Percentiles rank a stretch among this genome's conserved stretches.
phyloP scores from a whole-genome alignment of 306 rosid species.

The Rubus parviflorus region DNA sequence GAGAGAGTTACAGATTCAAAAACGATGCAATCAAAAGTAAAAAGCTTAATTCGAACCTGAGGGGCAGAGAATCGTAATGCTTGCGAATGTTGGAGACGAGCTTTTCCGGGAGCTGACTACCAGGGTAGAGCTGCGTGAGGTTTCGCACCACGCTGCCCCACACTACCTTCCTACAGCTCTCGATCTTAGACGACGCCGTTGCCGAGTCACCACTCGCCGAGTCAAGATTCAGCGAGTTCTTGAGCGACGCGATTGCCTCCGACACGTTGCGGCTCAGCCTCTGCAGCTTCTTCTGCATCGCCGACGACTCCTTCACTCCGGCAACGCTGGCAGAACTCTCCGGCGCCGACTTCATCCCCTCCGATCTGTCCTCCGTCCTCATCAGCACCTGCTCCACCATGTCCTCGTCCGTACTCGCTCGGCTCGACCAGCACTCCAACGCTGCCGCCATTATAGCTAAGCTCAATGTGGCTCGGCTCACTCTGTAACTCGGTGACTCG shows the following conservation, averaged over 20 bases:
- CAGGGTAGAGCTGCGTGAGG: conserved; percentile 81
- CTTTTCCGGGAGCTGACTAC: conserved; percentile 89
- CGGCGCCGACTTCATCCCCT: conserved; percentile 26
- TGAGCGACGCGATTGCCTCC: conserved; percentile 70
- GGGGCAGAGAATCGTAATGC: conserved; percentile 85
- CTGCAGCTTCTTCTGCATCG: conserved; percentile 73
- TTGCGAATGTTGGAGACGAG: conserved; percentile 80
- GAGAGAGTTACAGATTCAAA: no score
- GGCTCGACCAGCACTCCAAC: conserved; percentile 89
- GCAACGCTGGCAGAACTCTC: conserved; percentile 30
- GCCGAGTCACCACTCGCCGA: conserved; percentile 37
- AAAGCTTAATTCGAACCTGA: conserved; percentile 55
- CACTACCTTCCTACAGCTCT: conserved; percentile 57
- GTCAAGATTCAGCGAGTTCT: conserved; percentile 76
- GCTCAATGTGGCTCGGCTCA: conserved; percentile 1
- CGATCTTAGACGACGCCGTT: conserved; percentile 40
- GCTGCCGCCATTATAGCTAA: conserved; percentile 59
- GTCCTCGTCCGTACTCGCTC: conserved; percentile 63
- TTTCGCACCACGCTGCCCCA: conserved; percentile 81
- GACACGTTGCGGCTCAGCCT: conserved; percentile 72
- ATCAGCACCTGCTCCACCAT: conserved; percentile 77
- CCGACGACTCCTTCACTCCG: conserved; percentile 52
- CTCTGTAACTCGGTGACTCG: not conserved
- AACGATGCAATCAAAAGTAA: conserved; percentile 4
- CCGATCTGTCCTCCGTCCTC: conserved; percentile 67